These are phyloP conservation scores for Bolboschoenus planiculmis DNA, from an alignment of 176 grass and related monocot species.

Conservation along the genomic window DNA sequence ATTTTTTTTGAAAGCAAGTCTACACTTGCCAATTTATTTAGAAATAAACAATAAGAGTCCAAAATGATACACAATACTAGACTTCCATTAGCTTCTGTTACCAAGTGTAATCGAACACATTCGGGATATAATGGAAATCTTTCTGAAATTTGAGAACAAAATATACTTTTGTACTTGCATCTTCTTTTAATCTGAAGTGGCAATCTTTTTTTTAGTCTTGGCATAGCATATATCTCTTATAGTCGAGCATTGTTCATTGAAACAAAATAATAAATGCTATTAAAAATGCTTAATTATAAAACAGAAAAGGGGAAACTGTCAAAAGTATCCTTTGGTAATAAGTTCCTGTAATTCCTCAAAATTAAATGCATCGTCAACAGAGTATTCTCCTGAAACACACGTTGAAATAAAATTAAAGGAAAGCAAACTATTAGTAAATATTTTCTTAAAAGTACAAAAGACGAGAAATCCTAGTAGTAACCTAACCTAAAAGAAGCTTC, in stretches of 20 bases:
- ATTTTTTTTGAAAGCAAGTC: too few relatives aligned
- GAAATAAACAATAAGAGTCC: too few relatives aligned
- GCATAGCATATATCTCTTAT: neutral
- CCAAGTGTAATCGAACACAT: too few relatives aligned
- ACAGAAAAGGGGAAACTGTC: neutral
- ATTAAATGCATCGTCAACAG: slow-evolving; percentile 72
- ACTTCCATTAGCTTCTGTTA: too few relatives aligned
- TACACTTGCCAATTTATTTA: too few relatives aligned
- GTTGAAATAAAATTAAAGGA: neutral
- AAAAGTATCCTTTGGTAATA: slow-evolving; percentile 80
- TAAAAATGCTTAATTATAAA: neutral
- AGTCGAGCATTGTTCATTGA: neutral
- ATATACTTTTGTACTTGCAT: neutral
- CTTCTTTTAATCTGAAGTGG: neutral
- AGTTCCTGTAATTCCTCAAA: slow-evolving; percentile 58
- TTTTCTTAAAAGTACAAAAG: neutral
- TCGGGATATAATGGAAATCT: neutral
- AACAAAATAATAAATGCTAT: neutral
- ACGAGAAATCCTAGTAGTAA: neutral
- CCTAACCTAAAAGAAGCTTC: too few relatives aligned
- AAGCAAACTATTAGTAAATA: neutral
- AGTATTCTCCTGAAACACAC: slow-evolving; percentile 59
- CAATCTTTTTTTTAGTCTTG: neutral
- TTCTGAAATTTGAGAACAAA: neutral
- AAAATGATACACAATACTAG: too few relatives aligned